These are phyloP conservation scores for Botryotinia calthae DNA, from an alignment of 2,329 filamentous ascomycete species.

Conservation along the genomic window DNA sequence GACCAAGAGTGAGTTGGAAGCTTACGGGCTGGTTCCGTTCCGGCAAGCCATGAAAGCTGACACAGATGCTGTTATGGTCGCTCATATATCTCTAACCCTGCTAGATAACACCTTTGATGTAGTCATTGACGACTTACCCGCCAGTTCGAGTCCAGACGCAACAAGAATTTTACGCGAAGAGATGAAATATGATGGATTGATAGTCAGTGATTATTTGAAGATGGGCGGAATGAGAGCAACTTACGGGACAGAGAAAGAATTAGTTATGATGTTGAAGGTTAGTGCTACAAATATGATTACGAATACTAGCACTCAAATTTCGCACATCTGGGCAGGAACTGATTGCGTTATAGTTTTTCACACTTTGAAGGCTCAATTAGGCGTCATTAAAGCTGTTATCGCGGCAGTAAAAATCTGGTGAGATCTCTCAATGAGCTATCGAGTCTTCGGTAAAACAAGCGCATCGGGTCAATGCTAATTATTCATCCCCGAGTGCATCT, in stretches of 20 bases:
- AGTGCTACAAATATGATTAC: not conserved
- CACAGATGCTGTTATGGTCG: conserved; percentile 46
- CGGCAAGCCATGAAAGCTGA: conserved; percentile 43
- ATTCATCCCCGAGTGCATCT: conserved; percentile 25
- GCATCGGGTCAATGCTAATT: conserved; percentile 40
- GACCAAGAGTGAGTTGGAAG: conserved; percentile 40
- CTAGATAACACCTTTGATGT: conserved; percentile 28
- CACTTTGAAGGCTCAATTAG: conserved; percentile 43
- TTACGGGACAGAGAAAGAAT: conserved; percentile 43
- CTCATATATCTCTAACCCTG: conserved; percentile 44
- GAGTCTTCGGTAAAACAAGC: conserved; percentile 41
- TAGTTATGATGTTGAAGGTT: conserved; percentile 42
- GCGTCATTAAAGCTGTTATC: conserved; percentile 42
- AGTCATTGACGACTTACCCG: conserved; percentile 36
- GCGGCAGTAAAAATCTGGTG: conserved; percentile 41
- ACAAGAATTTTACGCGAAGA: conserved; percentile 43
- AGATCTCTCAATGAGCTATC: conserved; percentile 38
- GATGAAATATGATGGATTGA: conserved; percentile 45
- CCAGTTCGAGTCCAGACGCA: conserved; percentile 41
- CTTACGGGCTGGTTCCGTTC: conserved; percentile 45
- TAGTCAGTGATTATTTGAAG: conserved; percentile 47
- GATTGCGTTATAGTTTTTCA: conserved; percentile 49
- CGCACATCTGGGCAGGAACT: conserved; percentile 39
- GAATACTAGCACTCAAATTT: not conserved
- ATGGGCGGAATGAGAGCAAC: conserved; percentile 45